These are phyloP conservation scores for Iberis amara DNA, from an alignment of 441 rosid genomes.

Conservation along the genomic window DNA sequence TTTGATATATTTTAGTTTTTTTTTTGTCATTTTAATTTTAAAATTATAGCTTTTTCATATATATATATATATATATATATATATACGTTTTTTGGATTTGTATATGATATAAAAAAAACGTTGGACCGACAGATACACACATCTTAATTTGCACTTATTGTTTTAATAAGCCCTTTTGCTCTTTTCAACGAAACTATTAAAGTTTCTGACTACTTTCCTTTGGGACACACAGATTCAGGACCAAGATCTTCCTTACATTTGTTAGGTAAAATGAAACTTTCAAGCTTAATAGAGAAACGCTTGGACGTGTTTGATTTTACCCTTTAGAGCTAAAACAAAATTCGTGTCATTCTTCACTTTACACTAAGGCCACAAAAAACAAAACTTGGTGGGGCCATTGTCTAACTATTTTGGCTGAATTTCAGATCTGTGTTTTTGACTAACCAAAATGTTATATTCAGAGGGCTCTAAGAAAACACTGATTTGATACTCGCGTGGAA, in stretches of 20 bases:
- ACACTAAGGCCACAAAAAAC: neutral
- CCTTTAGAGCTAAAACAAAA: conserved; percentile 20
- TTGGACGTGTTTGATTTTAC: neutral
- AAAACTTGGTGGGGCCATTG: conserved; percentile 26
- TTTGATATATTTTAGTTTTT: no score
- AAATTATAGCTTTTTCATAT: no score
- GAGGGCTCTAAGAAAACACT: neutral
- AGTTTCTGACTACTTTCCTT: conserved; percentile 23
- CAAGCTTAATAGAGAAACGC: conserved; percentile 22
- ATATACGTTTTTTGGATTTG: no score
- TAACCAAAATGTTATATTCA: neutral
- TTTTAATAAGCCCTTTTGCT: conserved; percentile 13
- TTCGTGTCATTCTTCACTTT: neutral
- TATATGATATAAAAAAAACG: no score
- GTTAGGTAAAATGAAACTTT: conserved; percentile 29
- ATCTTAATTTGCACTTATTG: conserved; percentile 23
- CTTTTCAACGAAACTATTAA: conserved; percentile 24
- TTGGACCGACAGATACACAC: conserved; percentile 23
- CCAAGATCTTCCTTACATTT: conserved; percentile 19
- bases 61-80: no score
- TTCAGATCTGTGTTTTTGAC: conserved; percentile 15
- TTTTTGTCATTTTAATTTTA: no score
- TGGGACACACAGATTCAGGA: conserved; percentile 23
- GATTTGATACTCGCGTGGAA: conserved; percentile 1
- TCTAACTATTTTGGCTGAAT: conserved; percentile 11